Evolutionary conservation across 1,284 basidiomycete species (phyloP).

Genomic region (Ceratobasidium papillatum): DNA sequence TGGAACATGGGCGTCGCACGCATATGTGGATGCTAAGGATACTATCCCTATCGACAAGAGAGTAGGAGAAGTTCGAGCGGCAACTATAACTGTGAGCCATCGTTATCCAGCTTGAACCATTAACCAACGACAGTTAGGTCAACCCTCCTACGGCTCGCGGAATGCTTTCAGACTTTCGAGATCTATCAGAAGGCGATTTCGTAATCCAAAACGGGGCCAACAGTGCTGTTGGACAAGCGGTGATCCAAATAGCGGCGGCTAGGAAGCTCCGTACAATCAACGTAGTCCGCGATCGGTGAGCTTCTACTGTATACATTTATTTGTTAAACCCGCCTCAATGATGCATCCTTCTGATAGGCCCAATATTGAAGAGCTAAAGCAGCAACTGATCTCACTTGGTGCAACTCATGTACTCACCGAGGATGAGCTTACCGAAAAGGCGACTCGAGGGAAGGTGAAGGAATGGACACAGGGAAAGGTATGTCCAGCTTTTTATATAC

Average conservation of each 20-base stretch:
- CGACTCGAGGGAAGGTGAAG: conserved; percentile 61
- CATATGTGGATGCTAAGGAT: conserved; percentile 63
- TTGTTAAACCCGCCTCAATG: background rate
- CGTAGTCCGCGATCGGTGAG: conserved; percentile 74
- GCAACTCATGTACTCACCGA: conserved; percentile 79
- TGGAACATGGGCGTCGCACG: conserved; percentile 79
- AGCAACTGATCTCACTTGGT: conserved; percentile 66
- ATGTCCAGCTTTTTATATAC: conserved; percentile 44
- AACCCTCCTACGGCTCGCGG: conserved; percentile 85
- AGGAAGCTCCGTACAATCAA: conserved; percentile 77
- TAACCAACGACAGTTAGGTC: conserved; percentile 59
- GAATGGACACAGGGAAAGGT: conserved; percentile 68
- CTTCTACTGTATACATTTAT: conserved; percentile 18
- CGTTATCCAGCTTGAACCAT: background rate
- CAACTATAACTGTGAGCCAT: conserved; percentile 71
- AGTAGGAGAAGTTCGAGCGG: conserved; percentile 69
- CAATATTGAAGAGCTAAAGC: conserved; percentile 61
- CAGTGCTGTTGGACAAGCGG: conserved; percentile 79
- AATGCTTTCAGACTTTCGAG: conserved; percentile 76
- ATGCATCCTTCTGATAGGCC: conserved; percentile 54
- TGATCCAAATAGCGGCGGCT: conserved; percentile 80
- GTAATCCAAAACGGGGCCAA: conserved; percentile 87
- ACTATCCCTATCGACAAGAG: conserved; percentile 67
- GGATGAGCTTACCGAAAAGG: conserved; percentile 68
- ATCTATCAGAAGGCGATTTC: conserved; percentile 72